phyloP scores from a whole-genome alignment of 768 basidiomycete species.

The Kwoniella dejecticola region DNA sequence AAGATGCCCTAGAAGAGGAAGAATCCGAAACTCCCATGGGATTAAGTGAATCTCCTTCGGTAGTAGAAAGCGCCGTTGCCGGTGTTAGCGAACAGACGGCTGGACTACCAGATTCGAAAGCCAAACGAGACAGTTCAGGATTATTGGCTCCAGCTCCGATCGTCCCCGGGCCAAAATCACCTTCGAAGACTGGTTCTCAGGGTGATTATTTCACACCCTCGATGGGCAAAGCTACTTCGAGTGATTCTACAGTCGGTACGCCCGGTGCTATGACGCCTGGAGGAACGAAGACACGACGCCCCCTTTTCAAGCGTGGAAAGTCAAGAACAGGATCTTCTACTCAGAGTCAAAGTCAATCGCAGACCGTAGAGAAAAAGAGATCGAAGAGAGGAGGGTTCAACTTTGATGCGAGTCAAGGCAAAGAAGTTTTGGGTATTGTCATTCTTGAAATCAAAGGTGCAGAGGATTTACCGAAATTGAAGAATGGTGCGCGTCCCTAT shows the following conservation, averaged over 20 bases:
- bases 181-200: constrained; percentile 24
- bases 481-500: constrained; percentile 70
- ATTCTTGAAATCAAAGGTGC: constrained; percentile 88
- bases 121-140: constrained; percentile 26
- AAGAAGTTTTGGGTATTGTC: constrained; percentile 91
- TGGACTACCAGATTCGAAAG: constrained; percentile 17
- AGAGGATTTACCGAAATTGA: constrained; percentile 77
- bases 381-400: constrained; percentile 60
- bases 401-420: constrained; percentile 62
- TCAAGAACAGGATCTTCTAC: constrained; percentile 10
- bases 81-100: constrained; percentile 13
- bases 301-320: constrained; percentile 34
- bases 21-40: constrained; percentile 22
- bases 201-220: constrained; percentile 26
- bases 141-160: constrained; percentile 17
- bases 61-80: constrained; percentile 16
- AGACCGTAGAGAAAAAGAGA: constrained; percentile 55
- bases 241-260: constrained; percentile 13
- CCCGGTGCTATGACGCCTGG: constrained; percentile 39
- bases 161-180: constrained; percentile 14
- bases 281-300: constrained; percentile 27
- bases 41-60: constrained; percentile 17
- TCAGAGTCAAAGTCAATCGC: constrained; percentile 27
- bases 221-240: constrained; percentile 4
- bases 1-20: constrained; percentile 42